Base-by-base conservation (phyloP, 176 grass and related monocot species). In the Urochloa ruziziensis region DNA sequence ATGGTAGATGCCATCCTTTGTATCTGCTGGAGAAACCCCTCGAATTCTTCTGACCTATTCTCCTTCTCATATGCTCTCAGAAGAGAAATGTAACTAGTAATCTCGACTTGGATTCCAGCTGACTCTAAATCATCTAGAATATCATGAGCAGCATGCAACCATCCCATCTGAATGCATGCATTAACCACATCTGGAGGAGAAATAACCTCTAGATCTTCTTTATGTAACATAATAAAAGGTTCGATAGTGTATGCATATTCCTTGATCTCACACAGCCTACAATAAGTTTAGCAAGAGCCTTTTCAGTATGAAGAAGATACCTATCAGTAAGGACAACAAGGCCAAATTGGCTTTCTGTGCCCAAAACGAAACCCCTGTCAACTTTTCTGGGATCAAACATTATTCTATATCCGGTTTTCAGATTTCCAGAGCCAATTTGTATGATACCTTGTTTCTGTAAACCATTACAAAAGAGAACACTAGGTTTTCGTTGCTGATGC, bases 141-240 rank as follows among this genome's bases (percentile, higher is more conserved):
- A 85, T 98, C 96, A 71, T 98, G 91, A 78, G 96, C 79, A 44
- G 67, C 75, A 91, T 93, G 87, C 76, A 93, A 85, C 91, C 93
- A 95, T 74, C 85, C 85, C 82, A 95, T 86, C 72, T 88, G 89
- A 90, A 95, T 90, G 78, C 86, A 95, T 42, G 82, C 87, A 86
- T 46, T 86, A 30, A 93, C 86, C 57, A 88, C 85, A 80, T 88
- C 87, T 27, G 34, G 68, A 83, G 67, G 53, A 74, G 79, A 52
- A 88, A 78, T 47, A 66, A 72, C 35, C 21, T 78, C 68, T 64
- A 79, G 70, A 72, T 78, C 27, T 27, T 88, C 82, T 60, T 90
- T 88, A 40, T 85, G 40, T 47, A 90, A 79, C 56, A 72, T 56
- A 88, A 93, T 83, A n/a, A 93, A 79, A 93, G 86, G 17, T 14